phyloP scores from a whole-genome alignment of 352 stramenopile species.

The Thalassiosira gravida region DNA sequence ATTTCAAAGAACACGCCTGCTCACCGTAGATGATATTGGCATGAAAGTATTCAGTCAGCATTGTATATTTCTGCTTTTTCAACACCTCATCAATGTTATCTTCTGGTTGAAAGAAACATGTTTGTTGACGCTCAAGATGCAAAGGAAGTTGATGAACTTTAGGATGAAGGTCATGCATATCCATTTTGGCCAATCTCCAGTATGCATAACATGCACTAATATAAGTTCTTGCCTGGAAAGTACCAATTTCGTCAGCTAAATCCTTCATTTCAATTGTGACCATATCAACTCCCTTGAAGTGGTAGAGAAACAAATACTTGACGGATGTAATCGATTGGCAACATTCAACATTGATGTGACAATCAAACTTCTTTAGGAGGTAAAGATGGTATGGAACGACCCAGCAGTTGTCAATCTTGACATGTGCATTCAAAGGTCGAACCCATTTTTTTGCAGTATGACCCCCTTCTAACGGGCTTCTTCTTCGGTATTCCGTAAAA shows the following conservation, averaged over 20 bases:
- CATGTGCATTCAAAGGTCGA: not conserved
- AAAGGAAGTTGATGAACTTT: not conserved
- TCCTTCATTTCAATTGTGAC: constrained; percentile 16
- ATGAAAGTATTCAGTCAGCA: not conserved
- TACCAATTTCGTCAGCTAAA: not conserved
- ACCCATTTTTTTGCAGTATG: constrained; percentile 3
- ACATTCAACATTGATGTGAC: constrained; percentile 82
- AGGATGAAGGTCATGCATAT: not conserved
- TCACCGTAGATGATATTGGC: not conserved
- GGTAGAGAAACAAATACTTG: constrained; percentile 84
- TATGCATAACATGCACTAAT: constrained; percentile 5
- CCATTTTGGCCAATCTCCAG: not conserved
- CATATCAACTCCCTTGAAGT: constrained; percentile 75
- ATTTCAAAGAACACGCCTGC: not conserved
- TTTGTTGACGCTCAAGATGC: not conserved
- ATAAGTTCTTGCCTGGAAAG: not conserved
- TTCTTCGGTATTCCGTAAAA: constrained; percentile 1
- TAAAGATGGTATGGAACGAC: constrained; percentile 82
- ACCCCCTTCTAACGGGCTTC: constrained; percentile 1
- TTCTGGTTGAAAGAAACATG: not conserved
- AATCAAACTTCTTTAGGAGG: constrained; percentile 72
- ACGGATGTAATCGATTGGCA: constrained; percentile 51
- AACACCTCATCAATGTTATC: not conserved
- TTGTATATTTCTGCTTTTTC: too few relatives aligned
- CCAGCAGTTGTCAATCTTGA: constrained; percentile 18